Evolutionary conservation across 306 rosid genomes (phyloP).

Genomic region (Citrullus amarus): DNA sequence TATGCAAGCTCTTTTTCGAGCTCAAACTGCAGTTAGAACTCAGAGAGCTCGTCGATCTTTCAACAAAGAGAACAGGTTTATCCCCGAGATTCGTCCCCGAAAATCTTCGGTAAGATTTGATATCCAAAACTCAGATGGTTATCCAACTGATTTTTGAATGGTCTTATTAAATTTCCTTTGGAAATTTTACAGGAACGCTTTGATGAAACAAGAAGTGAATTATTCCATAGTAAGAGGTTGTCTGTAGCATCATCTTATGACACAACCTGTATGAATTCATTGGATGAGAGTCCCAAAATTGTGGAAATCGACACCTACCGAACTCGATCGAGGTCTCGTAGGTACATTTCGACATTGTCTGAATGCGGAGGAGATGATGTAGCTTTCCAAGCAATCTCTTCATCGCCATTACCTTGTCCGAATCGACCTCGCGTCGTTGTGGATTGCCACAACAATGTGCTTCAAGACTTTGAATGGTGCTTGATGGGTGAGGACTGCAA

Average conservation of each 20-base stretch:
- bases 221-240: conserved; percentile 59
- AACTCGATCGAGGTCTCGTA: conserved; percentile 58
- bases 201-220: conserved; percentile 67
- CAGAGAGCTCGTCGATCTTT: conserved; percentile 84
- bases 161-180: background rate
- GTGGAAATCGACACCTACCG: conserved; percentile 87
- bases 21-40: conserved; percentile 54
- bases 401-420: conserved; percentile 49
- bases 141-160: background rate
- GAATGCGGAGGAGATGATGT: conserved; percentile 47
- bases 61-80: conserved; percentile 47
- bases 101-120: conserved; percentile 44
- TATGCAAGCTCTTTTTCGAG: conserved; percentile 93
- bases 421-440: conserved; percentile 21
- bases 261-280: conserved; percentile 30
- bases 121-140: background rate
- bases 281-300: conserved; percentile 75
- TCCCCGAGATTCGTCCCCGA: conserved; percentile 44
- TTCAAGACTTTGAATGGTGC: conserved; percentile 63
- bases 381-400: conserved; percentile 37
- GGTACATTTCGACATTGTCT: conserved; percentile 37
- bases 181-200: conserved; percentile 37
- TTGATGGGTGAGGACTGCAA: conserved; percentile 48
- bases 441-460: conserved; percentile 25
- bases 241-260: conserved; percentile 39